phyloP scores from a whole-genome alignment of 2,329 filamentous ascomycete species.

The Tympanopsis confertula region DNA sequence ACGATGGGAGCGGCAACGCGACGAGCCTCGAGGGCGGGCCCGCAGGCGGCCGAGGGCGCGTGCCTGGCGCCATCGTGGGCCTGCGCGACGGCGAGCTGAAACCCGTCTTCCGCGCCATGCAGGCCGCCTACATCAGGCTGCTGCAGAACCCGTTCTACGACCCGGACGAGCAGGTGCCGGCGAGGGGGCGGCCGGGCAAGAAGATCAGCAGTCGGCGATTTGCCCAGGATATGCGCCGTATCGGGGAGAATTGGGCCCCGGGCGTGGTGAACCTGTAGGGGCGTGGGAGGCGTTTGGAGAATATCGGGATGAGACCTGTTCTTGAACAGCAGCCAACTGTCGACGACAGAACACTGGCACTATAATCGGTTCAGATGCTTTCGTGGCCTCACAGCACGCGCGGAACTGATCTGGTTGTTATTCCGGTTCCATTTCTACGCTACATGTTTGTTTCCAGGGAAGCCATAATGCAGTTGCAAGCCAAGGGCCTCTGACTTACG shows the following conservation, averaged over 20 bases:
- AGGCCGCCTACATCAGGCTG: constrained; percentile 79
- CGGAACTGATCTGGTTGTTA: too few relatives aligned
- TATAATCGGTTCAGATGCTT: too few relatives aligned
- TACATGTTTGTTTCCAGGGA: too few relatives aligned
- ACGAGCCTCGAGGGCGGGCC: constrained; percentile 6
- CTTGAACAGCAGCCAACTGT: too few relatives aligned
- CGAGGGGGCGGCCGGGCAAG: constrained; percentile 38
- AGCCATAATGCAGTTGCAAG: too few relatives aligned
- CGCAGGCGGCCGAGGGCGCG: constrained; percentile 7
- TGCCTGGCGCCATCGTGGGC: constrained; percentile 31
- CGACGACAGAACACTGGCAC: too few relatives aligned
- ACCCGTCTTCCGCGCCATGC: constrained; percentile 80
- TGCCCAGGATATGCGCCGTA: constrained; percentile 68
- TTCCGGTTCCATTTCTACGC: too few relatives aligned
- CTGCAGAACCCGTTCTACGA: constrained; percentile 92
- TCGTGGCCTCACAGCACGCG: too few relatives aligned
- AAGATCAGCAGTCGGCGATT: constrained; percentile 77
- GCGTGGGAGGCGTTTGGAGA: too few relatives aligned
- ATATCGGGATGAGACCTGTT: too few relatives aligned
- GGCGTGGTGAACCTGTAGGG: constrained; percentile 50
- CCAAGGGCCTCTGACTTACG: too few relatives aligned
- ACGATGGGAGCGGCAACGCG: constrained; percentile 4
- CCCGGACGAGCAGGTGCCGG: constrained; percentile 69
- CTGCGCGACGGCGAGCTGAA: constrained; percentile 80
- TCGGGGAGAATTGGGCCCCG: constrained; percentile 76